These are phyloP conservation scores for Fusarium coffeatum DNA, from an alignment of 2,329 filamentous ascomycete species.

Conservation along the genomic window DNA sequence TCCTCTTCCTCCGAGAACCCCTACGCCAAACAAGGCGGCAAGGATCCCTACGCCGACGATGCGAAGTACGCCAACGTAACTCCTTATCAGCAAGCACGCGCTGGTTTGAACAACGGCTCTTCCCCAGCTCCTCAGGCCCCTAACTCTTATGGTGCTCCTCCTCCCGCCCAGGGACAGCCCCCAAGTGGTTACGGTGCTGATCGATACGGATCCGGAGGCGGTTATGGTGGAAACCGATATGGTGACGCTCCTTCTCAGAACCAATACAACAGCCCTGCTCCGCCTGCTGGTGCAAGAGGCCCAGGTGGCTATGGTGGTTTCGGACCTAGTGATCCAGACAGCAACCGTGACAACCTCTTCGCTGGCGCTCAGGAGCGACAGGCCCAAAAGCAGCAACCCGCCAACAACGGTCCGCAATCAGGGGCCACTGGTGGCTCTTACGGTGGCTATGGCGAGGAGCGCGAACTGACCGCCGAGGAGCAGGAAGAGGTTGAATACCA, in stretches of 20 bases:
- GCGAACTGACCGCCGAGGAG: slow-evolving; percentile 84
- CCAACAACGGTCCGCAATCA: slow-evolving; percentile 42
- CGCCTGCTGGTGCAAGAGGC: slow-evolving; percentile 54
- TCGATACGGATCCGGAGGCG: slow-evolving; percentile 60
- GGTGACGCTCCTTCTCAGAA: slow-evolving; percentile 65
- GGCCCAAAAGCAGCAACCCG: slow-evolving; percentile 53
- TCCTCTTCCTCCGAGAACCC: slow-evolving; percentile 64
- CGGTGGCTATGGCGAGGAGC: slow-evolving; percentile 72
- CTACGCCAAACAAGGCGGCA: slow-evolving; percentile 64
- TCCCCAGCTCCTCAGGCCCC: slow-evolving; percentile 44
- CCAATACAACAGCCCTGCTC: slow-evolving; percentile 60
- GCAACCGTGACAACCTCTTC: slow-evolving; percentile 73
- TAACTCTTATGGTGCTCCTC: slow-evolving; percentile 40
- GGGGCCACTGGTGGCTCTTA: slow-evolving; percentile 50
- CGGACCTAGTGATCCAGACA: slow-evolving; percentile 61
- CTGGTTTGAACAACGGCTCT: slow-evolving; percentile 52
- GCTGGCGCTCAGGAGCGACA: slow-evolving; percentile 64
- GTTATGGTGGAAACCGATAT: slow-evolving; percentile 66
- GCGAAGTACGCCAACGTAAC: slow-evolving; percentile 60
- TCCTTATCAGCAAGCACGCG: slow-evolving; percentile 59
- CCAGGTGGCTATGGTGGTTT: slow-evolving; percentile 72
- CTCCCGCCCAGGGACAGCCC: slow-evolving; percentile 39
- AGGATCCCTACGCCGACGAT: slow-evolving; percentile 66
- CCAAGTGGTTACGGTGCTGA: slow-evolving; percentile 64
- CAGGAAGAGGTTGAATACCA: slow-evolving; percentile 78